Base-by-base conservation (phyloP, 805 yeast species). In the Yarrowia osloensis region DNA sequence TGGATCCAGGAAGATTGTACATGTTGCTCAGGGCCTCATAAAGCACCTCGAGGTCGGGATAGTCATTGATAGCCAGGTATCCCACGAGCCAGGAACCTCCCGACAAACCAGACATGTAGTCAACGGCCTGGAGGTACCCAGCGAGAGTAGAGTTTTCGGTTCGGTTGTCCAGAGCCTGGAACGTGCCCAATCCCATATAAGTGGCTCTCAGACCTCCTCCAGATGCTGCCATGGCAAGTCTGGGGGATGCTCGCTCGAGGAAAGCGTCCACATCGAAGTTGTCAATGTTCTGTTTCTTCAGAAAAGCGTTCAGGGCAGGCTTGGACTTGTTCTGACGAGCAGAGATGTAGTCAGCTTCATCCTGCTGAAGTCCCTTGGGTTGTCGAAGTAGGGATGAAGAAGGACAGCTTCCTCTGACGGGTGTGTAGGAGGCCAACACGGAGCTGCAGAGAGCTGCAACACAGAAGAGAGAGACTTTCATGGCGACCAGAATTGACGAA, bases 181-280 rank as follows among this genome's bases (percentile, higher is more conserved):
- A 77, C 74, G 87, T 86, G 42, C 97, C 97, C 12, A 96, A 96
- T 1, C 96, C 97, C 68, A 82, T 78, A 47, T 91, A 77, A 90
- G 91, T 90, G 37, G 97, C 96, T 69, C 97, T 82, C 76, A 89
- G 91, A 5, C 97, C 97, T 74, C 97, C 97, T 55, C 97, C 97
- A n/a, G 90, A 13, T 4, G 33, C 35, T 2, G 47, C 63, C n/a
- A 57, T 8, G 4, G 63, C 46, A 12, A 57, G 5, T 12, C 28
- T 57, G 28, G 63, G 55, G 9, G 37, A 21, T 1, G 55, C 55
- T 15, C 15, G 12, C 3, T 31, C 39, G 11, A 50, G 39, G 26
- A 50, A 50, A 28, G 19, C 9, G 12, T 29, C 37, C 6, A 50
- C 55, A 8, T 50, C 55, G 9, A 50, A 50, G 12, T 12, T 6